Base-by-base conservation (phyloP, 208 protist genomes). In the Tritrichomonas foetus region DNA sequence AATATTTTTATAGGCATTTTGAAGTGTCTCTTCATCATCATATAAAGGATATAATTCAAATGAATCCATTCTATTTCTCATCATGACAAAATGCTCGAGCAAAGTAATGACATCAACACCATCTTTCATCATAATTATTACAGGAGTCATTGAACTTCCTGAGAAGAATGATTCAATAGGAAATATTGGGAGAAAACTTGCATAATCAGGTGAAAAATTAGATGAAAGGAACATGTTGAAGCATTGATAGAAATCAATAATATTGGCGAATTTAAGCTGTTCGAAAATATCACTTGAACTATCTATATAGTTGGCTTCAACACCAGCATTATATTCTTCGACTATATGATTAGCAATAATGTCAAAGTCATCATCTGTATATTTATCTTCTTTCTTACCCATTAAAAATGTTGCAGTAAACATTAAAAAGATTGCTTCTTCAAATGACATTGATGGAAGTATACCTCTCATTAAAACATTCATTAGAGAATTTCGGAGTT, bases 161-260 rank as follows among this genome's bases (percentile, higher is more conserved):
- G 78, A 53, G 20, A 89, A n/a, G 78, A 89, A 89, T 39, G 78
- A 89, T 61, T 89, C 78, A 13, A 89, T 89, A 33, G 13, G 41
- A 49, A 89, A 57, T 53, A 49, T 57, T 57, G 78, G 47, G 33
- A 44, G 57, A 39, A 53, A 53, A 0, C 8, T 57, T 39, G 47
- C 47, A 20, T 39, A 89, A 36, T 61, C 2, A 25, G 13, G 0
- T 33, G 47, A n/a, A 49, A 89, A 89, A 16, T 89, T 20, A 44
- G 33, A 27, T 1, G 8, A 39, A 36, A 89, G 53, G 8, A 82
- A 44, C 50, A 14, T 20, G 3, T 47, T 22, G 39, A 82, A 44
- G 11, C 30, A 27, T 20, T 82, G 44, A 27, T 47, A 82, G 8
- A 82, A 8, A 47, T 82, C 74, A 53, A 41, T 41, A 50, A 82